Conservation (phyloP, 2,329 filamentous ascomycete genomes). For the Sporothrix sp. region DNA sequence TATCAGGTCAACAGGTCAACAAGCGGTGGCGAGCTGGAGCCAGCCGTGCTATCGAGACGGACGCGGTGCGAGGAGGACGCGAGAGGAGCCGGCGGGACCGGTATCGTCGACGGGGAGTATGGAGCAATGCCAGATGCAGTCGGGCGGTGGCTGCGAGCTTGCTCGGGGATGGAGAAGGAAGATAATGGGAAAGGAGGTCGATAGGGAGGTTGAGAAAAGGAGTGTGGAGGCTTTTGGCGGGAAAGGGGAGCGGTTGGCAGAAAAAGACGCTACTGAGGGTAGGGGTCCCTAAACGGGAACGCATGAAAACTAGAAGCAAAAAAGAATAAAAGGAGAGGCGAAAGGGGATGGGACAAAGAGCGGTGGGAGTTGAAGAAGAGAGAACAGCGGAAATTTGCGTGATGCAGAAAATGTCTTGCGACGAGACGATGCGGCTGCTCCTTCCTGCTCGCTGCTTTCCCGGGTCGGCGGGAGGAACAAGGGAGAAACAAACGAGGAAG, state of each 20-base stretch:
- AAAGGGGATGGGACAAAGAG: not conserved
- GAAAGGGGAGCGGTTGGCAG: slow-evolving; percentile 12
- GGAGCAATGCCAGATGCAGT: slow-evolving; percentile 2
- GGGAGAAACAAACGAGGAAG: slow-evolving; percentile 7
- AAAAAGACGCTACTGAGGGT: slow-evolving; percentile 17
- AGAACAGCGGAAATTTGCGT: not conserved
- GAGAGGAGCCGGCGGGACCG: not conserved
- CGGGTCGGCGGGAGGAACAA: slow-evolving; percentile 2
- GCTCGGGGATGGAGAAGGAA: not conserved
- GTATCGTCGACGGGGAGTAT: not conserved
- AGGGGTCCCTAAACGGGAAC: slow-evolving; percentile 16
- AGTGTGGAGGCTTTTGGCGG: slow-evolving; percentile 20
- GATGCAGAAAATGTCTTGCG: slow-evolving; percentile 3
- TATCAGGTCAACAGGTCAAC: not conserved
- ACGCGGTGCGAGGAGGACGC: not conserved
- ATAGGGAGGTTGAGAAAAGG: too few relatives aligned
- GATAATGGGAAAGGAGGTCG: slow-evolving; percentile 3
- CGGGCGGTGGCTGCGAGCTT: not conserved
- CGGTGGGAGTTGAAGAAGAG: not conserved
- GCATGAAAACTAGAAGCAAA: slow-evolving; percentile 15
- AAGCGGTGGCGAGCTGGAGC: slow-evolving; percentile 7
- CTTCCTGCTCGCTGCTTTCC: too few relatives aligned
- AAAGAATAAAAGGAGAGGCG: slow-evolving; percentile 11
- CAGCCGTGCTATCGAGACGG: not conserved
- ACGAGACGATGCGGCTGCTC: slow-evolving; percentile 10